phyloP scores from a whole-genome alignment of 495 filamentous ascomycete species.

The Penicillium cosmopolitanum region DNA sequence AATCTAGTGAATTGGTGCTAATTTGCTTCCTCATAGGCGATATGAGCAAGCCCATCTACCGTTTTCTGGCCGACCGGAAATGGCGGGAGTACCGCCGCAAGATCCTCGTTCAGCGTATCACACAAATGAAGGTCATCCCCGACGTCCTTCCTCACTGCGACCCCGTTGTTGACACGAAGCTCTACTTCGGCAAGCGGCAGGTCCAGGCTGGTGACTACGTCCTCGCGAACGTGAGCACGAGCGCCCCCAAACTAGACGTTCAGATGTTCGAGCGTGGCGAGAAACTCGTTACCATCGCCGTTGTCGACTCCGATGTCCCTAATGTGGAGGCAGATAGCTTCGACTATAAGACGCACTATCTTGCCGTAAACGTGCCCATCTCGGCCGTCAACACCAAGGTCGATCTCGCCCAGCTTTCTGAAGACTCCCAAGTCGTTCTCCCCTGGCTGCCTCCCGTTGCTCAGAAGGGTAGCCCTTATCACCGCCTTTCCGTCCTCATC shows the following conservation, averaged over 20 bases:
- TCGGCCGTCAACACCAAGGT: conserved; percentile 57
- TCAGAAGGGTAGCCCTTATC: conserved; percentile 90
- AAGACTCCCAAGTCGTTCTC: conserved; percentile 66
- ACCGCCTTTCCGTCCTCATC: conserved; percentile 81
- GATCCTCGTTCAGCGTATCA: conserved; percentile 82
- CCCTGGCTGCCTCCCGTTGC: conserved; percentile 85
- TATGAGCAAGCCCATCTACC: conserved; percentile 97
- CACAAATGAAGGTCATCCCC: conserved; percentile 87
- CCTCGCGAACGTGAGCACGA: conserved; percentile 67
- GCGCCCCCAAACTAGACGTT: conserved; percentile 72
- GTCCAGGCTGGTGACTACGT: conserved; percentile 79
- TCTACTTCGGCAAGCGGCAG: conserved; percentile 71
- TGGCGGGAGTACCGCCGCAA: conserved; percentile 81
- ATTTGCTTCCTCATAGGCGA: conserved; percentile 63
- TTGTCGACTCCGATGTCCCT: conserved; percentile 91
- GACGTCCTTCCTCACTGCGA: conserved; percentile 88
- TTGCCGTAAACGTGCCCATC: conserved; percentile 70
- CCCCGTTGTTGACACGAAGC: conserved; percentile 73
- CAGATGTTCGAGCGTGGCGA: conserved; percentile 82
- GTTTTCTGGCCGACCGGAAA: conserved; percentile 80
- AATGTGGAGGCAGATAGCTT: conserved; percentile 77
- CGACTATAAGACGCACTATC: conserved; percentile 78
- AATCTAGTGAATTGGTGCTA: conserved; percentile 7
- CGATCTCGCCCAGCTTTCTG: conserved; percentile 52
- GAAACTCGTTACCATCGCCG: conserved; percentile 78